Evolutionary conservation across 148 eudicot genomes (phyloP).

Genomic region (Rheum nobile): DNA sequence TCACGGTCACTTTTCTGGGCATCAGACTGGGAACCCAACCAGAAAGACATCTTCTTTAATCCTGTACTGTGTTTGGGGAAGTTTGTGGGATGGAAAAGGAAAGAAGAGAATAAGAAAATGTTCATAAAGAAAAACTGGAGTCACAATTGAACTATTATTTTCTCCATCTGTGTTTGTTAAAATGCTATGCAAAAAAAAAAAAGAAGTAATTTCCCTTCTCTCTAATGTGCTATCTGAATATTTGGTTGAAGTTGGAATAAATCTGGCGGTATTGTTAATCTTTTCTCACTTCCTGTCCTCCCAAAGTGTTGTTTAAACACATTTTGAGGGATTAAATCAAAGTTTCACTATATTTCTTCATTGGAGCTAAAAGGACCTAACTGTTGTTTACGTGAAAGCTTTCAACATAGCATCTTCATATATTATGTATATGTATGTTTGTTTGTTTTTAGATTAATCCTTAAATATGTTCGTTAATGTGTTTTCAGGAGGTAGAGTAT

Average conservation of each 20-base stretch:
- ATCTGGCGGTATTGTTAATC: background rate
- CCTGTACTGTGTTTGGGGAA: background rate
- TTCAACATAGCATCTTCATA: background rate
- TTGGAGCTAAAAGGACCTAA: background rate
- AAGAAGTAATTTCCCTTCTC: background rate
- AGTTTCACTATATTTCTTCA: background rate
- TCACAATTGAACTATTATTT: background rate
- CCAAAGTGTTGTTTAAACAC: background rate
- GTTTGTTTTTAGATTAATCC: background rate
- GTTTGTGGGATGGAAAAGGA: background rate
- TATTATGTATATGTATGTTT: background rate
- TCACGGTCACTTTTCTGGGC: background rate
- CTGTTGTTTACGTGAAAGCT: background rate
- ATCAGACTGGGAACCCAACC: background rate
- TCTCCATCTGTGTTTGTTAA: background rate
- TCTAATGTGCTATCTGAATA: background rate
- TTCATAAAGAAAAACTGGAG: background rate
- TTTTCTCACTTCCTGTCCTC: background rate
- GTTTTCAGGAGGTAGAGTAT: slow-evolving; percentile 71
- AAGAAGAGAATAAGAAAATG: background rate
- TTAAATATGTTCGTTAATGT: background rate
- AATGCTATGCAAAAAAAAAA: background rate
- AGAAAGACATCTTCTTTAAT: background rate
- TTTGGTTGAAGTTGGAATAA: background rate
- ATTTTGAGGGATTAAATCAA: background rate